Evolutionary conservation across 2,329 filamentous ascomycete species (phyloP).

Genomic region (Aspergillus tamarii): DNA sequence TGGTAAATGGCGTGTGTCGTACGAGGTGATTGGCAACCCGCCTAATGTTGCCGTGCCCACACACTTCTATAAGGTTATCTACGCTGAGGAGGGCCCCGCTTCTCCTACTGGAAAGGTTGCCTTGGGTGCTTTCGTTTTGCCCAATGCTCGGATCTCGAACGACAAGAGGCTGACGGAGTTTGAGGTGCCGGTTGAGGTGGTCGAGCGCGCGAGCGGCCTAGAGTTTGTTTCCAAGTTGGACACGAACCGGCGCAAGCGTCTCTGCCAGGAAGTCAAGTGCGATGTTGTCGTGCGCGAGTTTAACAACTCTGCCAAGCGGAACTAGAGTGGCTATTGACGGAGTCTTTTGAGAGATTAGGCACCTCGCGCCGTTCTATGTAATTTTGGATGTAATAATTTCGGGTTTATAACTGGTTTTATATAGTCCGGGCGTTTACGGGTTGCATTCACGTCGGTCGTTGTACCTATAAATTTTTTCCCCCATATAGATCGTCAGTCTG

Average conservation of each 20-base stretch:
- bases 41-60: conserved; percentile 95
- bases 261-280: conserved; percentile 88
- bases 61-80: conserved; percentile 99
- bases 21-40: conserved; percentile 93
- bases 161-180: conserved; percentile 86
- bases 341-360: background rate
- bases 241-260: conserved; percentile 68
- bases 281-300: conserved; percentile 82
- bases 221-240: conserved; percentile 87
- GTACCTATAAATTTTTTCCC: conserved; percentile 2
- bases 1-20: conserved; percentile 92
- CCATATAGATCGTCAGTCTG: conserved; percentile 1
- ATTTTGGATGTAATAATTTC: conserved; percentile 19
- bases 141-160: conserved; percentile 87
- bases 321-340: conserved; percentile 9
- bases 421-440: conserved; percentile 28
- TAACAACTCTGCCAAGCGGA: conserved; percentile 58
- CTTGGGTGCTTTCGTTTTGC: conserved; percentile 90
- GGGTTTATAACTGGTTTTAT: conserved; percentile 30
- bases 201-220: conserved; percentile 88
- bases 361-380: background rate
- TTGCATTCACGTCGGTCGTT: conserved; percentile 13
- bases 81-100: conserved; percentile 77
- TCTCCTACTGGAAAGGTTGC: conserved; percentile 72
- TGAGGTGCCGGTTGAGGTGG: conserved; percentile 88